phyloP scores from a whole-genome alignment of 495 filamentous ascomycete species.

The Niebla homalea region DNA sequence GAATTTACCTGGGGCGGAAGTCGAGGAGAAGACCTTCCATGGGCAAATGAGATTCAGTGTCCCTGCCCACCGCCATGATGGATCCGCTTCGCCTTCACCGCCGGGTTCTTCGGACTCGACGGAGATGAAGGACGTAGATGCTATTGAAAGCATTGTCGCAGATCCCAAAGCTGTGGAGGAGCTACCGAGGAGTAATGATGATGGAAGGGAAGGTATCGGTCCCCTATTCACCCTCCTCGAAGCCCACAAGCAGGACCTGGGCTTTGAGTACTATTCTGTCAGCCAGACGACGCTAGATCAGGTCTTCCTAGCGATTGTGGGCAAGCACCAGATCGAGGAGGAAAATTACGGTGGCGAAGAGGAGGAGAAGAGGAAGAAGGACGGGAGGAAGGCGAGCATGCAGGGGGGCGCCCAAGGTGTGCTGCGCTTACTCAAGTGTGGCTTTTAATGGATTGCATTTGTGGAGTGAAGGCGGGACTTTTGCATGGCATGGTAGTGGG shows the following conservation, averaged over 20 bases:
- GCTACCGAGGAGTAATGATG: conserved; percentile 12
- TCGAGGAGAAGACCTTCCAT: conserved; percentile 65
- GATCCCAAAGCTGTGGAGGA: not conserved
- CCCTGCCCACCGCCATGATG: conserved; percentile 26
- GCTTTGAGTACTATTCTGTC: conserved; percentile 68
- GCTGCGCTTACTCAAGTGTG: too few species aligned
- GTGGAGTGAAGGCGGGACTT: too few species aligned
- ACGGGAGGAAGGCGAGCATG: too few species aligned
- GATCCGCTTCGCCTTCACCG: conserved; percentile 1
- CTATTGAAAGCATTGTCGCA: conserved; percentile 3
- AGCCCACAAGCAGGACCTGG: conserved; percentile 46
- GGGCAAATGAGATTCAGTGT: conserved; percentile 72
- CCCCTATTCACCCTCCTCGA: conserved; percentile 60
- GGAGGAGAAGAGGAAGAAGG: conserved; percentile 1
- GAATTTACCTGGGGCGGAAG: conserved; percentile 41
- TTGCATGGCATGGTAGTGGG: too few species aligned
- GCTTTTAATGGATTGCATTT: too few species aligned
- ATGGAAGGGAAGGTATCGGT: conserved; percentile 32
- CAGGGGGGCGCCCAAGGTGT: too few species aligned
- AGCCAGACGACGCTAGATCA: conserved; percentile 74
- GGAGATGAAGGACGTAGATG: not conserved
- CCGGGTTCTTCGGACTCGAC: not conserved
- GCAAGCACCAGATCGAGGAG: conserved; percentile 61
- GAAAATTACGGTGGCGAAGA: conserved; percentile 46
- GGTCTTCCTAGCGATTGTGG: conserved; percentile 73